Percentiles rank a stretch among this genome's conserved stretches.
Evolutionary conservation across 495 filamentous ascomycete species (phyloP).

Genomic region (Recurvomyces mirabilis): DNA sequence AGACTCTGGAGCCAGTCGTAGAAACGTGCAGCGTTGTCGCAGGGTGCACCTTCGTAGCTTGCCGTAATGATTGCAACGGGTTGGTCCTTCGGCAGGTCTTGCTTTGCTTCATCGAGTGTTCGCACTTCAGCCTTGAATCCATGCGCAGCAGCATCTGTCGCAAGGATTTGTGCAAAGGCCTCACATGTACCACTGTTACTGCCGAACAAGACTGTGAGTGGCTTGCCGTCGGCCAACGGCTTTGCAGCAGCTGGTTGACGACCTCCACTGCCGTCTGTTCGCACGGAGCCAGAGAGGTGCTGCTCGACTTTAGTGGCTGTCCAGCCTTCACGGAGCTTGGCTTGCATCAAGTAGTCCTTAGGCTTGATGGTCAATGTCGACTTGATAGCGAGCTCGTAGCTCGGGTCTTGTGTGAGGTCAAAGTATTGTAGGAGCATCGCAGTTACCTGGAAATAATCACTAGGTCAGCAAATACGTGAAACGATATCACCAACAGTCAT

Average conservation of each 20-base stretch:
- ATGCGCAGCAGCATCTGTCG: conserved; percentile 44
- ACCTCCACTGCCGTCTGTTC: neutral
- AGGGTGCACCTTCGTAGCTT: conserved; percentile 64
- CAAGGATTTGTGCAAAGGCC: conserved; percentile 51
- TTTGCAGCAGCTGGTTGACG: conserved; percentile 12
- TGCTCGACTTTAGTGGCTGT: conserved; percentile 48
- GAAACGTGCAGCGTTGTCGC: conserved; percentile 63
- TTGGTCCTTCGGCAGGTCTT: conserved; percentile 47
- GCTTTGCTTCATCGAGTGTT: conserved; percentile 49
- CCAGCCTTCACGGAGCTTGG: conserved; percentile 46
- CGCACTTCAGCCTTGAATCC: conserved; percentile 48
- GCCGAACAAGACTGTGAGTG: conserved; percentile 58
- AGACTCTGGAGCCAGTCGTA: conserved; percentile 50
- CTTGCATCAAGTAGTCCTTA: conserved; percentile 58
- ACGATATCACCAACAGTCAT: conserved; percentile 34
- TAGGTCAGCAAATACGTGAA: conserved; percentile 37
- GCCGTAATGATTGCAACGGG: conserved; percentile 58
- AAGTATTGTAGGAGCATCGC: conserved; percentile 53
- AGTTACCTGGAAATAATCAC: too few relatives aligned
- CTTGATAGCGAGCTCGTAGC: conserved; percentile 55
- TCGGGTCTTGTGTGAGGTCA: conserved; percentile 48
- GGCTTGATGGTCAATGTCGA: conserved; percentile 71
- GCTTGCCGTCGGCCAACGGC: conserved; percentile 27
- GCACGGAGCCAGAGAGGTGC: conserved; percentile 29
- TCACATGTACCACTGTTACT: conserved; percentile 71